A percentile compares a stretch with the other conserved stretches of the same genome.
Evolutionary conservation across 306 rosid genomes (phyloP).

Genomic region (Morella rubra): DNA sequence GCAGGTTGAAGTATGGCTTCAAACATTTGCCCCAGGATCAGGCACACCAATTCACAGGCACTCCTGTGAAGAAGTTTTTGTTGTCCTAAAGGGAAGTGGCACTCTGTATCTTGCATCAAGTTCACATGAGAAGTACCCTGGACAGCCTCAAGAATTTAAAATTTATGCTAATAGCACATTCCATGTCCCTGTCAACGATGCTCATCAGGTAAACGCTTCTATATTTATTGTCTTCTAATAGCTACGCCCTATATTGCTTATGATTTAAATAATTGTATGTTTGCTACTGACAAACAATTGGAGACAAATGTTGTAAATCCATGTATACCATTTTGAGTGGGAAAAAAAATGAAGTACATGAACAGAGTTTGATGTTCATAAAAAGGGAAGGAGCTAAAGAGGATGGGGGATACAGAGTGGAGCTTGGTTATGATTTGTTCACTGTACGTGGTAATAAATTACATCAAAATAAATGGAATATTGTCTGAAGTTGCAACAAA

Average conservation of each 20-base stretch:
- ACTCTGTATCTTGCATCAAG: conserved; percentile 72
- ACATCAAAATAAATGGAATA: neutral
- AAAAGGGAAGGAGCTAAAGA: neutral
- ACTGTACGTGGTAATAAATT: neutral
- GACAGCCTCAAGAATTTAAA: conserved; percentile 63
- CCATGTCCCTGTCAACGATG: conserved; percentile 74
- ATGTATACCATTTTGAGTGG: neutral
- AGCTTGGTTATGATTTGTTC: neutral
- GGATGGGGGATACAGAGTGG: neutral
- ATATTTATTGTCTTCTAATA: conserved; percentile 15
- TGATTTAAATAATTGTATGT: neutral
- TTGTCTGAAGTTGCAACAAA: neutral
- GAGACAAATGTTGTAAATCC: neutral
- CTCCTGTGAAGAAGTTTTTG: conserved; percentile 90
- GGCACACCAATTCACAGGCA: conserved; percentile 88
- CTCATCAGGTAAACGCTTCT: conserved; percentile 67
- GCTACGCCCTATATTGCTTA: conserved; percentile 13
- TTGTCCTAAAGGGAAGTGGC: conserved; percentile 84
- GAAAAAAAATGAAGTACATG: neutral
- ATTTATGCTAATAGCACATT: conserved; percentile 74
- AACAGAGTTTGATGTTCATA: neutral
- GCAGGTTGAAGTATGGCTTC: conserved; percentile 94
- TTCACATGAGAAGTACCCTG: conserved; percentile 60
- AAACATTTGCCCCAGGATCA: conserved; percentile 83
- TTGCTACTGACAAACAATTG: too few relatives aligned